phyloP scores from a whole-genome alignment of 371 early-diverging fungal species.

The Lichtheimia hyalospora region DNA sequence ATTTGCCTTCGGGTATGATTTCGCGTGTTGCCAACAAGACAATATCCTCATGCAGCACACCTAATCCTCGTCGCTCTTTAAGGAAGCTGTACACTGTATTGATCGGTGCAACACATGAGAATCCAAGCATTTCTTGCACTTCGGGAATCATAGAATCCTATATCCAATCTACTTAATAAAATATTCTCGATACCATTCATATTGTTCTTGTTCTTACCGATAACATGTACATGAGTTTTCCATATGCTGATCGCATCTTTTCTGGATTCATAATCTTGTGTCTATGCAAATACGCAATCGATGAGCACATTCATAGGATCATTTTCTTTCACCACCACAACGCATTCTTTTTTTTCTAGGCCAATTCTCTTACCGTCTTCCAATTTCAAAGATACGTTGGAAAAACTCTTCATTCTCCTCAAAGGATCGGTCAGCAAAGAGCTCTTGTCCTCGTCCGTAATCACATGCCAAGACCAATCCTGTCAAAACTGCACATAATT shows the following conservation, averaged over 20 bases:
- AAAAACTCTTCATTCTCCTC: constrained; percentile 88
- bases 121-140: constrained; percentile 81
- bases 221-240: constrained; percentile 92
- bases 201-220: constrained; percentile 42
- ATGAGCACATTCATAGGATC: neutral
- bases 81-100: constrained; percentile 85
- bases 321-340: neutral
- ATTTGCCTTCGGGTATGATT: constrained; percentile 80
- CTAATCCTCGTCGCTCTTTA: constrained; percentile 61
- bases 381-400: constrained; percentile 92
- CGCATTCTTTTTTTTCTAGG: neutral
- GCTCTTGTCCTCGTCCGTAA: constrained; percentile 83
- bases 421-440: constrained; percentile 84
- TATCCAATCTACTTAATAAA: neutral
- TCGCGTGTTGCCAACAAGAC: constrained; percentile 88
- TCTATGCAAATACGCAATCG: constrained; percentile 9
- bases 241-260: constrained; percentile 93
- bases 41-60: constrained; percentile 77
- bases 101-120: constrained; percentile 80
- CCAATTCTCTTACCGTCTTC: constrained; percentile 62
- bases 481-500: constrained; percentile 90
- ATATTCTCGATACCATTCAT: neutral
- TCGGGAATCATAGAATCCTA: constrained; percentile 88
- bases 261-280: constrained; percentile 99
- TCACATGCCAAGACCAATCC: constrained; percentile 86